phyloP scores from a whole-genome alignment of 768 basidiomycete genomes.

The Leccinum arenicola region DNA sequence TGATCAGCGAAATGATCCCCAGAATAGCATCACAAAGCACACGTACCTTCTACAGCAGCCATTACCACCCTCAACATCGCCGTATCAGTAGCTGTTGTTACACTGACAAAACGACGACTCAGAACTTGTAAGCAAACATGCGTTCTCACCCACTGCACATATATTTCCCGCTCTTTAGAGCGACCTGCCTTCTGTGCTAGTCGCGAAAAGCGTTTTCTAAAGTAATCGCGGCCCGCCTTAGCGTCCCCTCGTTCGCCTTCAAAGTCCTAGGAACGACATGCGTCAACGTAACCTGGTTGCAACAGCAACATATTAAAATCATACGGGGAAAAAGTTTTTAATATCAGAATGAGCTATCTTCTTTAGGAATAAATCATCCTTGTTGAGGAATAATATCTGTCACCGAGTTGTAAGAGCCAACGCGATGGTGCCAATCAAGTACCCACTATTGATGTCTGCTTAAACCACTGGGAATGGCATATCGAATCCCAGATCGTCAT shows the following conservation, averaged over 20 bases:
- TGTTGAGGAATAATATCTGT: conserved; percentile 93
- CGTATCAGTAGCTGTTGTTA: conserved; percentile 90
- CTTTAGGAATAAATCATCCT: conserved; percentile 87
- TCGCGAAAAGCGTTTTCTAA: conserved; percentile 79
- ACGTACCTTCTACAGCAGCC: conserved; percentile 92
- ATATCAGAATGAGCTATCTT: conserved; percentile 84
- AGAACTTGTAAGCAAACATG: conserved; percentile 8
- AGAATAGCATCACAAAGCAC: neutral
- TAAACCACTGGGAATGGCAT: conserved; percentile 98
- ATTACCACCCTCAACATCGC: conserved; percentile 86
- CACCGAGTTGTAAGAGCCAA: conserved; percentile 1
- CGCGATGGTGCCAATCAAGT: neutral
- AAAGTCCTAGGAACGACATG: conserved; percentile 58
- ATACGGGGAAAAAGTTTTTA: conserved; percentile 83
- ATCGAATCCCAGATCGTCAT: conserved; percentile 99
- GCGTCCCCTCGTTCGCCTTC: conserved; percentile 75
- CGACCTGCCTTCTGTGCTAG: conserved; percentile 84
- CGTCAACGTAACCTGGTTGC: neutral
- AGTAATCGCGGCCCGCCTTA: conserved; percentile 81
- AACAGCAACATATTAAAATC: conserved; percentile 15
- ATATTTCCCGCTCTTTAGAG: conserved; percentile 85
- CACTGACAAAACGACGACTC: conserved; percentile 40
- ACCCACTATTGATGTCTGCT: conserved; percentile 85
- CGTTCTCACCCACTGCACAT: conserved; percentile 73
- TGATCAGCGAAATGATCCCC: conserved; percentile 12